phyloP scores from a whole-genome alignment of 2,329 filamentous ascomycete genomes.

The Alternaria ethzedia region DNA sequence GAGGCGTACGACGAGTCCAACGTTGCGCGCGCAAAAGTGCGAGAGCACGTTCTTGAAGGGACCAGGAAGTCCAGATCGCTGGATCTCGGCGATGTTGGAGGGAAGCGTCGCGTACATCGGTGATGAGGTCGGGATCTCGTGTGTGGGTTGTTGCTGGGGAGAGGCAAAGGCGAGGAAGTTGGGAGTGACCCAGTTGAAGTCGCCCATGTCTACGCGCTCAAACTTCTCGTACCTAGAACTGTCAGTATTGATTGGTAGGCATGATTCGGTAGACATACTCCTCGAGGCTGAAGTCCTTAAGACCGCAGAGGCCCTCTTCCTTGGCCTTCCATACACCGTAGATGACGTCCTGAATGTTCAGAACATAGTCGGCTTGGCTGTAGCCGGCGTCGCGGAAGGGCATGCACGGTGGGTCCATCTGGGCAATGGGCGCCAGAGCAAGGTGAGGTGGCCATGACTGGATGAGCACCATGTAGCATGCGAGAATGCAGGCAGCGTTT shows the following conservation, averaged over 20 bases:
- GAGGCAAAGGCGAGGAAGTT: constrained; percentile 96
- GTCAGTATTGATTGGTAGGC: constrained; percentile 20
- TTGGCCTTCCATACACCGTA: constrained; percentile 99
- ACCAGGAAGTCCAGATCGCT: constrained; percentile 72
- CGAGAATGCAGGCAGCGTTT: constrained; percentile 92
- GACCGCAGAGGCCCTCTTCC: constrained; percentile 87
- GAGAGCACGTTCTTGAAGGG: constrained; percentile 96
- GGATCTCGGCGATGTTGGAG: constrained; percentile 74
- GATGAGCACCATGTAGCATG: constrained; percentile 98
- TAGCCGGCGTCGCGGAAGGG: constrained; percentile 98
- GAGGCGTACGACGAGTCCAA: constrained; percentile 91
- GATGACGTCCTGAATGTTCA: constrained; percentile 95
- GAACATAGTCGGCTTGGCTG: constrained; percentile 94
- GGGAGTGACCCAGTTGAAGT: constrained; percentile 99
- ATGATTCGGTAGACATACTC: constrained; percentile 61
- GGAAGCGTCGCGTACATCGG: constrained; percentile 78
- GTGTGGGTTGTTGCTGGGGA: constrained; percentile 80
- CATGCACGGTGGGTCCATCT: constrained; percentile 97
- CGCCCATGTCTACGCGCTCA: constrained; percentile 95
- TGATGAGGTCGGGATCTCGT: constrained; percentile 73
- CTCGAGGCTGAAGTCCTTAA: constrained; percentile 94
- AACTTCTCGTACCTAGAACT: constrained; percentile 80
- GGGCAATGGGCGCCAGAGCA: constrained; percentile 91
- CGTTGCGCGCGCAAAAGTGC: constrained; percentile 86
- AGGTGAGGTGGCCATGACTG: constrained; percentile 97